These are phyloP conservation scores for Apiospora phragmitis DNA, from an alignment of 2,329 filamentous ascomycete species.

Conservation along the genomic window DNA sequence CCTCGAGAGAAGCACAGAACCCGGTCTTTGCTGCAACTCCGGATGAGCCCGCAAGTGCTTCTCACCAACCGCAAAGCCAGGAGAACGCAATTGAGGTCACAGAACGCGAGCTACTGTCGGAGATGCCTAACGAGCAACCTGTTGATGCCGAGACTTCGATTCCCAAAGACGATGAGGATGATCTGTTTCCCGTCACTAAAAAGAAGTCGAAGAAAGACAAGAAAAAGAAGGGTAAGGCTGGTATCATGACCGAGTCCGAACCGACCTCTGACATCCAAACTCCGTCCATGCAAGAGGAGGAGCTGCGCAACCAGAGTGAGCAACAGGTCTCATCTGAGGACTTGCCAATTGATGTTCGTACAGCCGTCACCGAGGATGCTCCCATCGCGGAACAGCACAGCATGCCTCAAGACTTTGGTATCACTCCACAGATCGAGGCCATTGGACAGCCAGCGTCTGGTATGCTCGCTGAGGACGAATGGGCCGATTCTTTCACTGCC, in stretches of 20 bases:
- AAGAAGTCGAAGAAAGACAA: conserved; percentile 30
- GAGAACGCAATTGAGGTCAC: not conserved
- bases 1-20: not conserved
- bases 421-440: not conserved
- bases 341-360: not conserved
- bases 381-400: not conserved
- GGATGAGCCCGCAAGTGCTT: not conserved
- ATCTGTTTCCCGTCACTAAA: not conserved
- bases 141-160: not conserved
- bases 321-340: not conserved
- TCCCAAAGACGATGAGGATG: not conserved
- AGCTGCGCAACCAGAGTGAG: not conserved
- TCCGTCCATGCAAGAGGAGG: not conserved
- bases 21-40: not conserved
- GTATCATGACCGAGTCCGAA: not conserved
- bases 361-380: not conserved
- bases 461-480: not conserved
- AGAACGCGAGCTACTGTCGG: not conserved
- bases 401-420: not conserved
- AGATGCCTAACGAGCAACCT: not conserved
- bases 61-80: not conserved
- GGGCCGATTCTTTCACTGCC: not conserved
- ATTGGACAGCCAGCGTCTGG: not conserved
- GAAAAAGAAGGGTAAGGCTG: conserved; percentile 11
- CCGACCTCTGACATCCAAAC: not conserved